phyloP scores from a whole-genome alignment of 2,329 filamentous ascomycete genomes.

The Xylaria polymorpha region DNA sequence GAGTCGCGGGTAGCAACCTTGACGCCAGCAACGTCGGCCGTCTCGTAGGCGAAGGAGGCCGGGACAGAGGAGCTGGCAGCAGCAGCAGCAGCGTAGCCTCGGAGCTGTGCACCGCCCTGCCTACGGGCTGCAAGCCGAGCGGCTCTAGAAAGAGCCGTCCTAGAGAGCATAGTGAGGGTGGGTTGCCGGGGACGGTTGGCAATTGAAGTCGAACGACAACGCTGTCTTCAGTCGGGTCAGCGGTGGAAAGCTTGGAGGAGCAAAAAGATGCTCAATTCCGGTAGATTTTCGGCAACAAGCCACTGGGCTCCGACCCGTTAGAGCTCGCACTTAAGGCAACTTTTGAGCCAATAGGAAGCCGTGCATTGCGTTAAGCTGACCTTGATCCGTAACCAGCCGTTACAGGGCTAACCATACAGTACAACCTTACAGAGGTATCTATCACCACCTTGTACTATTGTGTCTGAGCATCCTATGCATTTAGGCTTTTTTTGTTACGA shows the following conservation, averaged over 20 bases:
- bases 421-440: background rate
- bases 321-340: constrained; percentile 14
- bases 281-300: constrained; percentile 47
- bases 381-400: constrained; percentile 6
- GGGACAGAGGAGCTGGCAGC: constrained; percentile 65
- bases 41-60: constrained; percentile 86
- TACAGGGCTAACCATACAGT: background rate
- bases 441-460: too few species aligned
- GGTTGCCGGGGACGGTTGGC: constrained; percentile 67
- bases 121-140: constrained; percentile 68
- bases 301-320: constrained; percentile 24
- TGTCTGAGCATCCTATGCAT: too few species aligned
- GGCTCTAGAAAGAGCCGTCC: constrained; percentile 69
- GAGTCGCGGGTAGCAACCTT: constrained; percentile 94
- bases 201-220: constrained; percentile 52
- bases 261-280: constrained; percentile 52
- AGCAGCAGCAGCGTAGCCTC: constrained; percentile 64
- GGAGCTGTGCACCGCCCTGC: constrained; percentile 67
- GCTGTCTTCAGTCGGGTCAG: constrained; percentile 40
- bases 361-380: constrained; percentile 28
- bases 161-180: constrained; percentile 71
- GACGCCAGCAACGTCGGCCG: constrained; percentile 84
- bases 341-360: constrained; percentile 33
- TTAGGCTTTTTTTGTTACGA: too few species aligned
- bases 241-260: constrained; percentile 42